Conservation (phyloP, 768 basidiomycete genomes). For the Psilocybe subaeruginosa region DNA sequence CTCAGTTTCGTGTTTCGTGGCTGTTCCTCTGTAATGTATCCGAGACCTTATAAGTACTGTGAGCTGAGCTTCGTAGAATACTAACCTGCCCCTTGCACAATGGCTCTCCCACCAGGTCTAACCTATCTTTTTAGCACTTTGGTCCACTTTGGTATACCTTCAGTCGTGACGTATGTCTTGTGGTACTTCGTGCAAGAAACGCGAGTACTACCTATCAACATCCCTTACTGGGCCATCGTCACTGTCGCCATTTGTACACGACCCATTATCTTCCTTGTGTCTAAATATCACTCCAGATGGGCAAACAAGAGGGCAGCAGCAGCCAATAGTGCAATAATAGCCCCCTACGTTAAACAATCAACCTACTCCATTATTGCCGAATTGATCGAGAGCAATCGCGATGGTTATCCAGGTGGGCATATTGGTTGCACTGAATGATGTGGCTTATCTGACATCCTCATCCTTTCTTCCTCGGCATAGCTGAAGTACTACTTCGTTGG, state of each 20-base stretch:
- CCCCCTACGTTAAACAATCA: constrained; percentile 16
- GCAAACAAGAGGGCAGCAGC: constrained; percentile 12
- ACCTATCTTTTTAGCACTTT: not conserved
- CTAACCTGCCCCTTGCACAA: no score
- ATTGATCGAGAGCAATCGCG: constrained; percentile 19
- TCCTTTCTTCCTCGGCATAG: constrained; percentile 19
- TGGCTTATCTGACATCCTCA: not conserved
- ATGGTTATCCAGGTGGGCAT: constrained; percentile 36
- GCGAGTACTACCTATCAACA: not conserved
- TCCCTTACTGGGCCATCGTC: constrained; percentile 4
- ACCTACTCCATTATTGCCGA: constrained; percentile 10
- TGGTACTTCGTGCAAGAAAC: not conserved
- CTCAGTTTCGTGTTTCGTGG: no score
- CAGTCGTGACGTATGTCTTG: not conserved
- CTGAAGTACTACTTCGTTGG: constrained; percentile 29
- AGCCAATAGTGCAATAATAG: constrained; percentile 17
- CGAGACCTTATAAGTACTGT: no score
- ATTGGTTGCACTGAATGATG: not conserved
- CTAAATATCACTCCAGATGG: constrained; percentile 5
- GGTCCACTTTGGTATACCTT: constrained; percentile 5
- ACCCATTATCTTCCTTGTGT: constrained; percentile 2
- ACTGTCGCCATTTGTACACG: not conserved
- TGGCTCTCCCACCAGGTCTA: not conserved
- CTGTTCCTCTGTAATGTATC: no score
- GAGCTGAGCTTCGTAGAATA: no score